A percentile compares a stretch with the other conserved stretches of the same genome.
Evolutionary conservation across 2,329 filamentous ascomycete species (phyloP).

Genomic region (Stachybotrys chlorohalonatus): DNA sequence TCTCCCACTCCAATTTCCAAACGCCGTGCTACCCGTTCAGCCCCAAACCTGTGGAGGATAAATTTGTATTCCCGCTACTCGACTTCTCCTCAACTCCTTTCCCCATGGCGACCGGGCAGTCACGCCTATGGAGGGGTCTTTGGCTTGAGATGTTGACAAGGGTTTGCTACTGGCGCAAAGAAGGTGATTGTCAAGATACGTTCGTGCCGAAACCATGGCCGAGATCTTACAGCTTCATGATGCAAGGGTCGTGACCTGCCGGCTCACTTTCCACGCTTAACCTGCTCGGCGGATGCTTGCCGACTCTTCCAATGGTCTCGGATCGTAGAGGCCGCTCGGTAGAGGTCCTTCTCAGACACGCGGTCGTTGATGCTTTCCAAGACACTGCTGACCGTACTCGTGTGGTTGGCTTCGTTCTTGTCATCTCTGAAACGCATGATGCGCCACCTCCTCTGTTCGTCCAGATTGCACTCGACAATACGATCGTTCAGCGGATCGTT

Average conservation of each 20-base stretch:
- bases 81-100: neutral
- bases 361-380: slow-evolving; percentile 82
- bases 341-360: slow-evolving; percentile 74
- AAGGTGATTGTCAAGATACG: too few relatives aligned
- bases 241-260: neutral
- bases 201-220: too few relatives aligned
- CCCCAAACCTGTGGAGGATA: neutral
- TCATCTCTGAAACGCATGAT: slow-evolving; percentile 88
- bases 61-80: neutral
- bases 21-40: neutral
- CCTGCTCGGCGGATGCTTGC: slow-evolving; percentile 21
- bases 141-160: too few relatives aligned
- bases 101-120: too few relatives aligned
- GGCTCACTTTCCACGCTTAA: slow-evolving; percentile 9
- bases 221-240: too few relatives aligned
- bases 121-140: too few relatives aligned
- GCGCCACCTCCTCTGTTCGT: slow-evolving; percentile 68
- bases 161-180: too few relatives aligned
- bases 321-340: slow-evolving; percentile 60
- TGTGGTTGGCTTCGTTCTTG: slow-evolving; percentile 85
- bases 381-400: slow-evolving; percentile 74
- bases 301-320: slow-evolving; percentile 71
- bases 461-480: slow-evolving; percentile 84
- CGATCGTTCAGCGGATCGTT: slow-evolving; percentile 72
- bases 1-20: neutral